Percentiles rank a stretch among this genome's conserved stretches.
Conservation (phyloP, 768 basidiomycete species). For the Phlebiopsis flavidoalba region DNA sequence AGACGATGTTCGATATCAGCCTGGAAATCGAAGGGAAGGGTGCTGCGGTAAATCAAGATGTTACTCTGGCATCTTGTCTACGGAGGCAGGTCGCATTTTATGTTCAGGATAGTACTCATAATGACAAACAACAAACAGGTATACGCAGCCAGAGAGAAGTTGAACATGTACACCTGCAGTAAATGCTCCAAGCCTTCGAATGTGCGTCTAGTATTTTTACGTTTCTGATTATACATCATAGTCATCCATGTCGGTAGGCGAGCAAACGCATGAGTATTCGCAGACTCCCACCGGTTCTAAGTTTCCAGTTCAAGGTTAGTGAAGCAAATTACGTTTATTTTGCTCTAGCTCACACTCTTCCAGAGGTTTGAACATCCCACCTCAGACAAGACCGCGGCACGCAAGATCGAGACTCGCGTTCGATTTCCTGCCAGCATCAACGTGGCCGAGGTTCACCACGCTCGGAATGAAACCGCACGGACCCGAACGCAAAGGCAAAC, state of each 20-base stretch:
- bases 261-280: slow-evolving; percentile 83
- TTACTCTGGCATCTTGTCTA: slow-evolving; percentile 72
- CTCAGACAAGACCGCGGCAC: slow-evolving; percentile 62
- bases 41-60: slow-evolving; percentile 40
- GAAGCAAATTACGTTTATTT: neutral
- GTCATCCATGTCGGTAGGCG: slow-evolving; percentile 45
- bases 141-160: slow-evolving; percentile 86
- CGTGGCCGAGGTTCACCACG: slow-evolving; percentile 85
- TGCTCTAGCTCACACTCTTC: neutral
- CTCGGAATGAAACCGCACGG: slow-evolving; percentile 46
- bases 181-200: slow-evolving; percentile 73
- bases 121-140: slow-evolving; percentile 38
- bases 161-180: slow-evolving; percentile 79
- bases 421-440: slow-evolving; percentile 80
- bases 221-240: neutral
- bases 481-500: slow-evolving; percentile 35
- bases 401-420: slow-evolving; percentile 82
- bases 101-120: neutral
- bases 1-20: slow-evolving; percentile 89
- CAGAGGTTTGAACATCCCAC: slow-evolving; percentile 92
- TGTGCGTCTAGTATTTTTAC: slow-evolving; percentile 34
- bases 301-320: slow-evolving; percentile 89
- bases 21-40: slow-evolving; percentile 68
- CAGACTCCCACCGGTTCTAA: slow-evolving; percentile 83
- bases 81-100: slow-evolving; percentile 44